These are phyloP conservation scores for Gossypium stocksii DNA, from an alignment of 345 rosid genomes.

Conservation along the genomic window DNA sequence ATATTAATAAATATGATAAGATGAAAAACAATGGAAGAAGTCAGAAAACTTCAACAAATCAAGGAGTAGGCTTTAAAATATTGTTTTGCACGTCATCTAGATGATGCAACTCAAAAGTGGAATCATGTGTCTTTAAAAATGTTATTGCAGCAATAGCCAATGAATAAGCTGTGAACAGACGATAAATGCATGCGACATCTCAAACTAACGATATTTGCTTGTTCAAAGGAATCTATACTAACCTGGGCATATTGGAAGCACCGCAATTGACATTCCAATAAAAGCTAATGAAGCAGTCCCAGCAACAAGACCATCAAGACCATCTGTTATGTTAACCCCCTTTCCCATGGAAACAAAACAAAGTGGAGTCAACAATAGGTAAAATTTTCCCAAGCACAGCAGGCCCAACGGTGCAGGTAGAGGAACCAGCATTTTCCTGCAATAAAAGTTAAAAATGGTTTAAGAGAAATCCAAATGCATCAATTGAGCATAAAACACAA, in stretches of 20 bases:
- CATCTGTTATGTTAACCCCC: constrained; percentile 67
- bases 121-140: neutral
- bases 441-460: constrained; percentile 7
- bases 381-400: constrained; percentile 62
- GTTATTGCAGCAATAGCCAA: neutral
- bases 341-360: constrained; percentile 85
- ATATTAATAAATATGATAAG: neutral
- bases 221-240: constrained; percentile 26
- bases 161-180: neutral
- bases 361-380: constrained; percentile 60
- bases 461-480: neutral
- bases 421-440: constrained; percentile 84
- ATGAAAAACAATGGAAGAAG: neutral
- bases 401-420: constrained; percentile 87
- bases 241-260: constrained; percentile 92
- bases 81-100: neutral
- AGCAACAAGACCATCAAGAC: constrained; percentile 85
- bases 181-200: neutral
- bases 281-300: constrained; percentile 84
- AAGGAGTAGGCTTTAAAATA: neutral
- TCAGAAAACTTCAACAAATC: neutral
- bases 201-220: neutral
- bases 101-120: neutral
- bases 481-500: neutral
- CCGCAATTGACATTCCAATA: constrained; percentile 79